Evolutionary conservation across 208 protist species (phyloP).

Genomic region (Trichomonas vaginalis): DNA sequence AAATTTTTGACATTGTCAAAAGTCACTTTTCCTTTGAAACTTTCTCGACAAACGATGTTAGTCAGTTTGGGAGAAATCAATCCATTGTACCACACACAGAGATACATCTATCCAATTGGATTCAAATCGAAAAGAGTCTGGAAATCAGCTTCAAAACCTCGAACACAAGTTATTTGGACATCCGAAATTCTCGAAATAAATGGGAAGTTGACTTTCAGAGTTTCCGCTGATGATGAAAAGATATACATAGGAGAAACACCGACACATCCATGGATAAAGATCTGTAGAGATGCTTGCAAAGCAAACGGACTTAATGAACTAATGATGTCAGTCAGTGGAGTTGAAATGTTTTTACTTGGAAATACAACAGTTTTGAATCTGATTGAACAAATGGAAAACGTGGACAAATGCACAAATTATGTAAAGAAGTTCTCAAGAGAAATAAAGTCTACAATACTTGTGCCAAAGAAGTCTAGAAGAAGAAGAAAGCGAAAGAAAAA

Average conservation of each 20-base stretch:
- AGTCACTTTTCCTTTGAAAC: not conserved
- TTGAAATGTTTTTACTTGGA: not conserved
- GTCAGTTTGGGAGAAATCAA: not conserved
- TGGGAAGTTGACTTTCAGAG: not conserved
- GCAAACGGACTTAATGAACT: not conserved
- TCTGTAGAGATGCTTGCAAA: not conserved
- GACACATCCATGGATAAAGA: not conserved
- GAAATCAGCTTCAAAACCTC: not conserved
- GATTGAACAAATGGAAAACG: not conserved
- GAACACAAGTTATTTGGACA: not conserved
- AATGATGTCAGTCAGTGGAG: not conserved
- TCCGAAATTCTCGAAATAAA: not conserved
- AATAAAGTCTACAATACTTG: not conserved
- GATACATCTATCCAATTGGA: not conserved
- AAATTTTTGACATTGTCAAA: not conserved
- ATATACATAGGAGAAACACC: not conserved
- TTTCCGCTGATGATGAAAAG: not conserved
- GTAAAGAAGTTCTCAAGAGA: not conserved
- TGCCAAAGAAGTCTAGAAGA: not conserved
- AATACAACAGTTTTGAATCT: not conserved
- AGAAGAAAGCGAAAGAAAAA: not conserved
- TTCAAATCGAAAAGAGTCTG: not conserved
- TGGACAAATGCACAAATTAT: not conserved
- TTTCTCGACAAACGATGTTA: not conserved
- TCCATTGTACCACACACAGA: not conserved